Evolutionary conservation across 495 filamentous ascomycete species (phyloP).

Genomic region (Durotheca rogersii): DNA sequence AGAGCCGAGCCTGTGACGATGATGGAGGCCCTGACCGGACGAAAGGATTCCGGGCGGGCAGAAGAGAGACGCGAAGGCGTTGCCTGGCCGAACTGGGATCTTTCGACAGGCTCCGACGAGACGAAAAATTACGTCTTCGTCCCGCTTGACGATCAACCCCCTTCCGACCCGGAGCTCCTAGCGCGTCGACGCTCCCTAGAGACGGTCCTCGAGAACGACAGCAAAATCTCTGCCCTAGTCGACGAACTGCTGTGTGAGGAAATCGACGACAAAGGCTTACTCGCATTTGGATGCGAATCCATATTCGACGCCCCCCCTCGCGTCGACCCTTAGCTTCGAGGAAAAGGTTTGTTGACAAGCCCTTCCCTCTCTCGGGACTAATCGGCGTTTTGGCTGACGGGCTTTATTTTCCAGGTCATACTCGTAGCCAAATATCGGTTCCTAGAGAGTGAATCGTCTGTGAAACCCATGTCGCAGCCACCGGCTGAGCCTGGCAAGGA

Average conservation of each 20-base stretch:
- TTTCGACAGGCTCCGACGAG: not conserved
- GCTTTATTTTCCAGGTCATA: slow-evolving; percentile 18
- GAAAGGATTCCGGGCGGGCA: not conserved
- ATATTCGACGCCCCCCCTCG: not conserved
- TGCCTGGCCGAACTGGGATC: too few relatives aligned
- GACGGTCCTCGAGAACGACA: not conserved
- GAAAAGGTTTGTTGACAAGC: slow-evolving; percentile 11
- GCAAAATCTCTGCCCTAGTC: not conserved
- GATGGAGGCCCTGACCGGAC: not conserved
- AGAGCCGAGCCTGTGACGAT: not conserved
- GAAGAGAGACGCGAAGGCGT: not conserved
- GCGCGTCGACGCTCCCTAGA: slow-evolving; percentile 2
- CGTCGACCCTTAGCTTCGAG: slow-evolving; percentile 3
- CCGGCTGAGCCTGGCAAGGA: slow-evolving; percentile 2
- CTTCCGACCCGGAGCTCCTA: not conserved
- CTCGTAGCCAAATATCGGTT: slow-evolving; percentile 19
- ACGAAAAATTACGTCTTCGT: slow-evolving; percentile 6
- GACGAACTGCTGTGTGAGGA: slow-evolving; percentile 19
- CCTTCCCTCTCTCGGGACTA: too few relatives aligned
- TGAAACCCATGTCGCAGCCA: not conserved
- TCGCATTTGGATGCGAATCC: slow-evolving; percentile 7
- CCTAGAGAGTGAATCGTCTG: not conserved
- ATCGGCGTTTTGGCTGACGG: too few relatives aligned
- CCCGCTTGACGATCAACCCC: slow-evolving; percentile 8
- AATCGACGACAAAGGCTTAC: slow-evolving; percentile 13